Evolutionary conservation across 495 filamentous ascomycete species (phyloP).

Genomic region (Parathielavia hyrcaniae): DNA sequence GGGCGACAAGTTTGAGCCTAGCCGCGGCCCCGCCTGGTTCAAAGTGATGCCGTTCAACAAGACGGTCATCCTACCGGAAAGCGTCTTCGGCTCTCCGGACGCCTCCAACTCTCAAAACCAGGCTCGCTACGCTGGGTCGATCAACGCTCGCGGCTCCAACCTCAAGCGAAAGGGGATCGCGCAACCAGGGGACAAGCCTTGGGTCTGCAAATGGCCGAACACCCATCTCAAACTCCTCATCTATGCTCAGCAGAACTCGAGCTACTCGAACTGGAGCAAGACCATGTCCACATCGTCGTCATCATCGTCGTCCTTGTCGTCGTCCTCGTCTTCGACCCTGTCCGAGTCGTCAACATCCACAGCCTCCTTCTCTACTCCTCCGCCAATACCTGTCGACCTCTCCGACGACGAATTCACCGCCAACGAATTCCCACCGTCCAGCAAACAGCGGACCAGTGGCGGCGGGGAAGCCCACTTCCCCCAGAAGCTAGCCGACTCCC

Average conservation of each 20-base stretch:
- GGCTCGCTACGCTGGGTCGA: conserved; percentile 5
- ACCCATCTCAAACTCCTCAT: conserved; percentile 78
- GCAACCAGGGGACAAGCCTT: conserved; percentile 60
- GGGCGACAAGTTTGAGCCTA: conserved; percentile 53
- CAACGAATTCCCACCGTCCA: not conserved
- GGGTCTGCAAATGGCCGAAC: conserved; percentile 84
- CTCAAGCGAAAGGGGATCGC: conserved; percentile 48
- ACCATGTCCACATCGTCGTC: conserved; percentile 2
- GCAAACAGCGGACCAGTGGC: not conserved
- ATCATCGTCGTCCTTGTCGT: conserved; percentile 1
- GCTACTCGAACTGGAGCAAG: conserved; percentile 19
- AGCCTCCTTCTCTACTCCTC: conserved; percentile 10
- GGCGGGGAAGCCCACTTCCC: not conserved
- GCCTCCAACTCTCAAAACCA: conserved; percentile 12
- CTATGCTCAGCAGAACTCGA: conserved; percentile 59
- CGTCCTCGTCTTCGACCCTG: conserved; percentile 2
- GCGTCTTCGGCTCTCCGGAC: conserved; percentile 35
- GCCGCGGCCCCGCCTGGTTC: conserved; percentile 68
- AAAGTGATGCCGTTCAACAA: conserved; percentile 71
- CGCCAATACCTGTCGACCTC: no score
- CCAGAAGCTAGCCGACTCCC: not conserved
- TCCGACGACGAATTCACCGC: not conserved
- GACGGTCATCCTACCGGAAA: conserved; percentile 63
- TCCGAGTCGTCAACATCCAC: not conserved
- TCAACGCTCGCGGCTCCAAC: conserved; percentile 22